A percentile compares a stretch with the other conserved stretches of the same genome.
Conservation (phyloP, 23 red algal genomes). For the Gracilaria domingensis region DNA sequence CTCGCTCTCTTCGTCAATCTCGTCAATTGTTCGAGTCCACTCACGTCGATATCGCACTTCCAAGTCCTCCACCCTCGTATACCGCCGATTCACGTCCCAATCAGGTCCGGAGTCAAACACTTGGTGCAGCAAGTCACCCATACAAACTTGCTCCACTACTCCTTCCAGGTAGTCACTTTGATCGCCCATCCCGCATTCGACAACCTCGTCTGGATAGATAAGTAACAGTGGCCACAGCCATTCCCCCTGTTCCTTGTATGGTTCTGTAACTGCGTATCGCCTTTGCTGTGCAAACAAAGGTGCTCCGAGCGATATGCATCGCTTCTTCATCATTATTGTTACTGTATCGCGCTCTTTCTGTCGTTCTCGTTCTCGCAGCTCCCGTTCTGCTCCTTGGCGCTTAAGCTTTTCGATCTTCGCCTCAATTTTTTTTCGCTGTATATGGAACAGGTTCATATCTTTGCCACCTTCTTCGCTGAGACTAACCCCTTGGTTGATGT, state of each 20-base stretch:
- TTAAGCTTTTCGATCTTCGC: conserved; percentile 2
- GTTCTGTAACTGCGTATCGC: conserved; percentile 36
- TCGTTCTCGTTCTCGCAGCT: conserved; percentile 7
- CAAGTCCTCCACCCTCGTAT: conserved; percentile 19
- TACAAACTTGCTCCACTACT: conserved; percentile 40
- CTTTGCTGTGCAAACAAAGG: conserved; percentile 55
- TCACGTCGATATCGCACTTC: conserved; percentile 32
- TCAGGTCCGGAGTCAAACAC: conserved; percentile 41
- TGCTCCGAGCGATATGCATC: conserved; percentile 14
- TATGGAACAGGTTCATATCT: conserved; percentile 10
- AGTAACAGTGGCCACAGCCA: conserved; percentile 58
- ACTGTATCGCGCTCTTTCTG: conserved; percentile 37
- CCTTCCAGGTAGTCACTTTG: conserved; percentile 67
- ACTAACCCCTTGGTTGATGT: conserved; percentile 30
- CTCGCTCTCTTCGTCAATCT: conserved; percentile 32
- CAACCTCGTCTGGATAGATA: conserved; percentile 51
- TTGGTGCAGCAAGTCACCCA: conserved; percentile 27
- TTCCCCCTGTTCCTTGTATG: conserved; percentile 30
- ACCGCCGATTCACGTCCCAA: conserved; percentile 64
- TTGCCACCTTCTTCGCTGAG: conserved; percentile 21
- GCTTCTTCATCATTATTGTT: conserved; percentile 26
- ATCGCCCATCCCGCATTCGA: conserved; percentile 36
- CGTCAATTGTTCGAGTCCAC: conserved; percentile 12
- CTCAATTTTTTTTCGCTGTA: conserved; percentile 17
- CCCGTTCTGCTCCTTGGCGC: conserved; percentile 15